Evolutionary conservation across 2,329 filamentous ascomycete species (phyloP), one percentile per base, ranked within the genome.

Genomic region (Fusarium buxicola): DNA sequence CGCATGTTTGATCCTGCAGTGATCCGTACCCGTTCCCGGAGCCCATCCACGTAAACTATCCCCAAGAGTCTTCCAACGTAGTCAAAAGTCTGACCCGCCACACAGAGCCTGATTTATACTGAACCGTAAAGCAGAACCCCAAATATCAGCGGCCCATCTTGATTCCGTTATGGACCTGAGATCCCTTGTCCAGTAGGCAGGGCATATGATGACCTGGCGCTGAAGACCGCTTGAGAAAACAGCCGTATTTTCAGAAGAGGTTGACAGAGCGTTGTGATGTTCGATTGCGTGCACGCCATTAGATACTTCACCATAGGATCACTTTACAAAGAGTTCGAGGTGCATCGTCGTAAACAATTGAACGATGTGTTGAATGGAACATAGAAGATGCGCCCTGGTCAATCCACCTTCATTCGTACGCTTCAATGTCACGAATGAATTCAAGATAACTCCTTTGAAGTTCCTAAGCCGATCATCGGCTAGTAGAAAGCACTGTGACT

Each of bases 241-340:
- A 25, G 5, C 48, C 32, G 39, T 48, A 45, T 11, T 27, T 36
- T 27, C 43, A 45, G 4, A 39, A 48, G 8, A 54, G 58, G 31
- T 30, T 58, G 11, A 60, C 7, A 60, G 28, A 27, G 54, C 44
- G 10, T n/a, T 18, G 18, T 60, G 58, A 10, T 48, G 43, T 11
- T 49, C 31, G 8, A 38, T 51, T 10, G 45, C 48, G 25, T 51
- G 47, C 31, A 49, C 43, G 9, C 58, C 54, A 27, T 57, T 52
- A 10, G 58, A 58, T 12, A 58, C 58, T 13, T 47, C 47, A 7
- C 47, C 53, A 8, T 5, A 60, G 54, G 54, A 60, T 32, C 16
- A 43, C 40, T 21, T 32, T 48, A 13, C 34, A 60, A 8, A 60
- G 38, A 7, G 58, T 47, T 15, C n/a, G 28, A 2, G 46, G 6